These are phyloP conservation scores for Beauveria caledonica DNA, from an alignment of 2,329 filamentous ascomycete species.

Conservation along the genomic window DNA sequence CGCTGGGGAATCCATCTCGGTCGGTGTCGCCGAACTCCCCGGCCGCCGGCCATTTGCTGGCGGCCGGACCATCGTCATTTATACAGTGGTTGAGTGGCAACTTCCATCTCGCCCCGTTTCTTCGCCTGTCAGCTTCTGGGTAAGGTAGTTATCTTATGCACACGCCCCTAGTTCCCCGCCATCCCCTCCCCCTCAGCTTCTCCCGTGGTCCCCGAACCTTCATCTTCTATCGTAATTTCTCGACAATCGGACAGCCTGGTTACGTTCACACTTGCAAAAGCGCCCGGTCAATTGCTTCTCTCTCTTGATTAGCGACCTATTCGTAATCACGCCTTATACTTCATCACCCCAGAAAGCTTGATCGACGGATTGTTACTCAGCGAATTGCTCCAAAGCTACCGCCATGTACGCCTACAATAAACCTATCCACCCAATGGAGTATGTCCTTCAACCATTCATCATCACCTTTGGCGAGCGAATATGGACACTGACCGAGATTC, in stretches of 20 bases:
- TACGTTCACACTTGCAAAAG: neutral
- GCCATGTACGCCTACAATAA: conserved; percentile 30
- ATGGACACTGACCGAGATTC: neutral
- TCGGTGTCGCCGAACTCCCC: conserved; percentile 2
- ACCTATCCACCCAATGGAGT: conserved; percentile 31
- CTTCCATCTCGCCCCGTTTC: neutral
- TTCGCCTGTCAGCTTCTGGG: neutral
- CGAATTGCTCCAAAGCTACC: neutral
- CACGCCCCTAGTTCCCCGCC: conserved; percentile 9
- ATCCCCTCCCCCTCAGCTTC: neutral
- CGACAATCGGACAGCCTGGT: neutral
- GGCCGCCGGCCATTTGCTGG: neutral
- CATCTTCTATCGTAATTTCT: neutral
- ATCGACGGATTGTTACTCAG: no score
- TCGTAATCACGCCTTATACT: neutral
- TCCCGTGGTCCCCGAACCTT: neutral
- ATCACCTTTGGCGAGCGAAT: neutral
- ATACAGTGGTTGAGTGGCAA: neutral
- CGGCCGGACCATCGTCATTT: no score
- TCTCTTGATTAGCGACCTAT: neutral
- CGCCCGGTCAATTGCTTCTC: neutral
- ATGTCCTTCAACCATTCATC: conserved; percentile 16
- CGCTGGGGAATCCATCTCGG: neutral
- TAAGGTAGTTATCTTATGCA: neutral
- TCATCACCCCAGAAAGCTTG: no score